Base-by-base conservation (phyloP, 768 basidiomycete genomes). In the Gyrodon lividus region DNA sequence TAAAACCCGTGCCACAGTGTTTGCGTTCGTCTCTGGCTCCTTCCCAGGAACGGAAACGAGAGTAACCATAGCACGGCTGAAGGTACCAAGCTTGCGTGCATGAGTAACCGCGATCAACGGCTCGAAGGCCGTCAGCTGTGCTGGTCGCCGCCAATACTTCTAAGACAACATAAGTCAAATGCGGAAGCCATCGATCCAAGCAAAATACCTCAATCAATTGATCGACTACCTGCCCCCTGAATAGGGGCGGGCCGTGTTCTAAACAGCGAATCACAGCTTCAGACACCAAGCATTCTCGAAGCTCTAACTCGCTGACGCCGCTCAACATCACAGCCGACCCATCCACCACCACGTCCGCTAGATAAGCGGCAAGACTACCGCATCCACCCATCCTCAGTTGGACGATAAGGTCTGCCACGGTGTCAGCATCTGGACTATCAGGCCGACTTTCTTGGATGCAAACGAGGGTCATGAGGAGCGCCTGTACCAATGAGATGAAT, bases 401-500 rank as follows among this genome's bases (percentile, higher is more conserved):
- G 1, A 62, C 55, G 23, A 85, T 72, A 13, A 80, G 65, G 4
- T 78, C 77, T 35, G 70, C 67, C 4, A 79, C 48, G 3, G 74
- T 55, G 20, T 58, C 57, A 9, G 64, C 56, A 46, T 80, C 80
- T 12, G 69, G 60, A 31, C 16, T 35, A 10, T 30, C 22, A 1
- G 39, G 16, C 16, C 1, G 23, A 8, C 43, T 35, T 24, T 46
- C 33, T 35, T 38, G 31, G 24, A 37, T 60, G 20, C 70, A 65
- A 3, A 77, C 73, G 3, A 82, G 71, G 19, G 86, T 71, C 0
- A 75, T 67, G 50, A 84, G 75, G 6, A 87, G 67, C 0, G 73
- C 76, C 33, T 79, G 79, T 6, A 76, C 67, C 6, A 89, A 65
- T 4, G 77, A 77, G 54, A 77, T 77, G 34, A 87, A 74, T 16